Evolutionary conservation across 108 stramenopile species (phyloP), one percentile per base, ranked within the genome.

Genomic region (Poteriospumella lacustris): DNA sequence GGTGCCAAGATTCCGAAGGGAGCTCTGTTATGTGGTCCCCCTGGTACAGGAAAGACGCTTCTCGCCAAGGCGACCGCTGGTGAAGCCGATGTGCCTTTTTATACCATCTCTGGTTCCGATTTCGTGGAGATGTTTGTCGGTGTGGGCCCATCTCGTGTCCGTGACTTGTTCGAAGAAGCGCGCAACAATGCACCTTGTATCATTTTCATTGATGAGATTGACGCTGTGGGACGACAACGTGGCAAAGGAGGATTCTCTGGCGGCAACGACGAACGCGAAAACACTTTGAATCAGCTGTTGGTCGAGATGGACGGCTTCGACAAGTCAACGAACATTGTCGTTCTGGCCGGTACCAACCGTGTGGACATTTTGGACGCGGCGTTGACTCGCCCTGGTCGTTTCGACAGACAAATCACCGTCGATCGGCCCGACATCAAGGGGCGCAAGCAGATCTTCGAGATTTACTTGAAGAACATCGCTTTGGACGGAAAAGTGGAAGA

Each of bases 91-190:
- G 96, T 96, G 28, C 96, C 98, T 3, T 99, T 99, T 78, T 95
- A 84, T 78, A 87, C 89, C 72, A 96, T 99, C 68, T 88, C 89
- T 59, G 97, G 98, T 56, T 93, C 92, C 24, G 96, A 99, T 79
- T 97, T 98, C 78, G 83, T 96, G 77, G 98, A 99, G 85, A 96
- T 99, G 95, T 97, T 99, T 82, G 98, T 99, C 39, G 98, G 98
- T 59, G 96, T 97, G 12, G 98, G 96, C 2, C 92, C 97, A 2
- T 90, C 91, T 2, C 92, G 98, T 47, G 98, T 97, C n/a, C 89
- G 96, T 39, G 96, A 99, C 80, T 77, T 99, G 1, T 99, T 99
- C 89, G 89, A 91, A 79, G 92, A 95, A 83, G 98, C 96, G 2
- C 80, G 95, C 36, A 83, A 82, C 39, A 89, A 89, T 78, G 90